Base-by-base conservation (phyloP, 306 rosid species). In the Cajanus cajan region DNA sequence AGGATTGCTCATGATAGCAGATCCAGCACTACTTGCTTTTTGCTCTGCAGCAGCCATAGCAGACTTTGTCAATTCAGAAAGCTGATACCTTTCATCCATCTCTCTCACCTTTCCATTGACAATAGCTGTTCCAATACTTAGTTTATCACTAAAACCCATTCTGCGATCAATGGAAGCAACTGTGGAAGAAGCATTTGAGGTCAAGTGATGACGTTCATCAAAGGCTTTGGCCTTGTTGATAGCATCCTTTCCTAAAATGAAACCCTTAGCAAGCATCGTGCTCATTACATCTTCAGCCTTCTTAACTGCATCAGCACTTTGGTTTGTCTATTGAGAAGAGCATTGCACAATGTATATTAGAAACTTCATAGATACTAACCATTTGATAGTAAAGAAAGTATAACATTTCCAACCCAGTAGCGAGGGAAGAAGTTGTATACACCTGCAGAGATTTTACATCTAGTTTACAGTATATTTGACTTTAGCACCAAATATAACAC, bases 201-300 rank as follows among this genome's bases (percentile, higher is more conserved):
- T 84, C 76, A 92, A 80, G 4, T 89, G 88, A 79, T 74, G 94
- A 41, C 82, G 87, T 79, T 94, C 96, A 24, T 94, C 94, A 4
- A 94, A 84, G 14, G 89, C 54, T 83, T 88, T 94, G 31, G 98
- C 88, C 87, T 80, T 89, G 85, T 80, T 86, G 45, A 92, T 50
- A 4, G 96, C 94, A 51, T 88, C 96, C 89, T 90, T 92, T 76
- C 96, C 98, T 62, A 94, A 71, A 71, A 83, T 86, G 78, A 84
- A 88, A 67, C 98, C 93, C 87, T 74, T 92, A 15, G 97, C 96
- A 41, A 92, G 92, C 96, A 92, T 88, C 9, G 88, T 86, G 86
- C 92, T 94, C 37, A 88, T 90, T 31, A 89, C 96, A 43, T 89
- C 97, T 80, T 94, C 94, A 54, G 97, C 90, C 83, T 80, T 89